Conservation (phyloP, 2,329 filamentous ascomycete species). For the Botrytis hyacinthi region DNA sequence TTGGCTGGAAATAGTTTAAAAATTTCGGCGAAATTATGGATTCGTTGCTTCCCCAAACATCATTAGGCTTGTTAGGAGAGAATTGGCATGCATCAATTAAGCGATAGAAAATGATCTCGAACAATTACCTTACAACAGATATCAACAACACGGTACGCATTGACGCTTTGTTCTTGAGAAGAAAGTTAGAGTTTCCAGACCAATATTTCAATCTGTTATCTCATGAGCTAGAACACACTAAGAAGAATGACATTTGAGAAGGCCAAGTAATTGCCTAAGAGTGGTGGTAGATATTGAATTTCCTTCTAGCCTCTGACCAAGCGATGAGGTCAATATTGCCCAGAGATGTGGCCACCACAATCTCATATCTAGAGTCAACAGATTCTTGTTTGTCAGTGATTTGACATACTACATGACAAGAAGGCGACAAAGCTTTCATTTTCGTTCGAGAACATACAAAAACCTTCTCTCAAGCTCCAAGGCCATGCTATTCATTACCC, state of each 20-base stretch:
- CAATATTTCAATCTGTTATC: not conserved
- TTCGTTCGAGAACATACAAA: not conserved
- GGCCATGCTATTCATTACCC: not conserved
- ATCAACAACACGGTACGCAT: not conserved
- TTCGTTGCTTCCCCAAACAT: not conserved
- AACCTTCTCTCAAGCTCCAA: not conserved
- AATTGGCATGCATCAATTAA: slow-evolving; percentile 1
- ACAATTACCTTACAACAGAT: not conserved
- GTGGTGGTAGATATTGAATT: not conserved
- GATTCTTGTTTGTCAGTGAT: not conserved
- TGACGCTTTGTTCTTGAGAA: not conserved
- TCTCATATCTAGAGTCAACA: not conserved
- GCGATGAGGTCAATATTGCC: not conserved
- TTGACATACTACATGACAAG: not conserved
- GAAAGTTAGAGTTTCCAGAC: not conserved
- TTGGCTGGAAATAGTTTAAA: not conserved
- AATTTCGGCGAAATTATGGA: slow-evolving; percentile 8
- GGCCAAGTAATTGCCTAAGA: not conserved
- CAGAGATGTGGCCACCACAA: not conserved
- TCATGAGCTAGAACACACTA: slow-evolving; percentile 5
- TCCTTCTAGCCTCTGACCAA: not conserved
- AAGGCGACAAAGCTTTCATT: not conserved
- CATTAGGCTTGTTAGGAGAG: not conserved
- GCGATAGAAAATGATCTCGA: not conserved
- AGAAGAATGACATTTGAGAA: not conserved